Base-by-base conservation (phyloP, 2,329 filamentous ascomycete genomes). In the Fusarium longipes region DNA sequence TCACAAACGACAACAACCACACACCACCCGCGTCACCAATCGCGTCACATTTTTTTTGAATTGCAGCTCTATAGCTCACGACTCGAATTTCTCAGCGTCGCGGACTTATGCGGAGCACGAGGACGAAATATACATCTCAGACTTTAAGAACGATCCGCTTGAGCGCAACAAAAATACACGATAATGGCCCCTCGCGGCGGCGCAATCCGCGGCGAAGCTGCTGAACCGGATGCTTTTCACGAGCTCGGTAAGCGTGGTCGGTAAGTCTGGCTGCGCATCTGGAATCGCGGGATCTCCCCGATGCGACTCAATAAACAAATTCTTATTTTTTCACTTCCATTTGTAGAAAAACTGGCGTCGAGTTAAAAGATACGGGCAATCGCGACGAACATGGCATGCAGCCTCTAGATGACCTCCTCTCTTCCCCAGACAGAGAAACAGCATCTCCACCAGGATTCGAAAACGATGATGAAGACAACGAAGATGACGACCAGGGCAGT, bases 331-430 rank as follows among this genome's bases (percentile, higher is more conserved):
- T 11, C 11, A n/a, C n/a, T n/a, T n/a, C n/a, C n/a, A 39, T 42
- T 32, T 45, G 48, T 70, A 97, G 95, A 71, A 96, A 97, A 85
- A 99, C 96, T 1, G 96, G 96, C 42, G 86, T 97, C 25, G 91
- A 89, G 1, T 80, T 98, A 30, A 87, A 89, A 73, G 93, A 97
- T 74, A 88, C 84, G 55, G 93, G 93, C 51, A 83, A 89, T 63
- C 91, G 93, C 80, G 95, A 98, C 80, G 93, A 96, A 77, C 84
- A 97, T 84, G 96, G 95, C 78, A 89, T 99, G 82, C 93, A 97
- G 77, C 91, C 92, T 33, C 86, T 97, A 59, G 92, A 95, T 33
- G 88, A 88, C 70, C 88, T 98, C 68, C 97, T 97, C 78, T 97
- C 94, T 10, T 97, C 94, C 20, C 93, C 94, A 15, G 86, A 88